Evolutionary conservation across 1,284 basidiomycete species (phyloP).

Genomic region (Cutaneotrichosporon daszewskae): DNA sequence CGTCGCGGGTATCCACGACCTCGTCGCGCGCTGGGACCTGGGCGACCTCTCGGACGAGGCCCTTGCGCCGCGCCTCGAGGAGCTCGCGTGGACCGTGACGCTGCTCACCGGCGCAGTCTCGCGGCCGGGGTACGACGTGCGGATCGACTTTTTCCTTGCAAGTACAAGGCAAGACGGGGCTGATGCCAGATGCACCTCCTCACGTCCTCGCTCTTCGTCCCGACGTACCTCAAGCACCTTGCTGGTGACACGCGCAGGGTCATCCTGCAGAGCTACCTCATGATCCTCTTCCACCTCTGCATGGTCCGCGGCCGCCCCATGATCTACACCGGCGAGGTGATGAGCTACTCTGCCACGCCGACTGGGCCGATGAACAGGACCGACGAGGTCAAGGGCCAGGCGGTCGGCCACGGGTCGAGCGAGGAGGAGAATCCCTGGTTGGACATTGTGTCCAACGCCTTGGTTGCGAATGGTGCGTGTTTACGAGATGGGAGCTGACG

Average conservation of each 20-base stretch:
- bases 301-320: constrained; percentile 58
- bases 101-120: constrained; percentile 57
- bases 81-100: constrained; percentile 54
- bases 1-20: constrained; percentile 51
- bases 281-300: constrained; percentile 50
- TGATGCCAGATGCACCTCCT: constrained; percentile 57
- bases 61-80: constrained; percentile 53
- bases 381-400: constrained; percentile 7
- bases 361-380: constrained; percentile 37
- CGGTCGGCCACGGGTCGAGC: constrained; percentile 18
- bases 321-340: constrained; percentile 53
- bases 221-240: constrained; percentile 49
- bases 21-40: constrained; percentile 53
- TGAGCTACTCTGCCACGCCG: constrained; percentile 54
- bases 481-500: not conserved
- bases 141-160: constrained; percentile 63
- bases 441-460: constrained; percentile 52
- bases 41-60: constrained; percentile 45
- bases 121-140: constrained; percentile 52
- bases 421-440: constrained; percentile 58
- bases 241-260: constrained; percentile 43
- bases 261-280: constrained; percentile 53
- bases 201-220: constrained; percentile 59
- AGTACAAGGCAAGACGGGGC: constrained; percentile 3
- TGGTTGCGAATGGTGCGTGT: constrained; percentile 51